Percentiles rank a stretch among this genome's conserved stretches.
Conservation (phyloP, 352 stramenopile genomes). For the Blastocystis sp. region DNA sequence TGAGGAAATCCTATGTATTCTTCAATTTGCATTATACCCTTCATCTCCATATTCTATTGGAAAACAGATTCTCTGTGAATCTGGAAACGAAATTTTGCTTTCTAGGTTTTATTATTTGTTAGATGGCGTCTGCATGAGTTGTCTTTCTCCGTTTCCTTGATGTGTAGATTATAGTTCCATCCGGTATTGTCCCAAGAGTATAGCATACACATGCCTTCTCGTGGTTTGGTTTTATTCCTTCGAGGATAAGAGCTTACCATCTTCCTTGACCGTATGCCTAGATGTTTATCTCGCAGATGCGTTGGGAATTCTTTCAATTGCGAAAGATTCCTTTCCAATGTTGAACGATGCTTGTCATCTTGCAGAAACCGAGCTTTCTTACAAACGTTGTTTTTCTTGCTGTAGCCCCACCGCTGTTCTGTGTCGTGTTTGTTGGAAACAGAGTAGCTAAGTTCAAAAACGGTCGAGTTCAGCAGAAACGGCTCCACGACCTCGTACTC, state of each 20-base stretch:
- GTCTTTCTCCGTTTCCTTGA: neutral
- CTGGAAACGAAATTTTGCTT: neutral
- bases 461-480: neutral
- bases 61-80: neutral
- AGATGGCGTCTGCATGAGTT: slow-evolving; percentile 2
- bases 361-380: neutral
- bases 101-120: neutral
- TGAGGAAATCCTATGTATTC: neutral
- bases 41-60: neutral
- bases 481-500: neutral
- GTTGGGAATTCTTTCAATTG: neutral
- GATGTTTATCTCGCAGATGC: neutral
- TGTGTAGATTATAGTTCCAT: neutral
- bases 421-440: neutral
- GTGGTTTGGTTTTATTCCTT: neutral
- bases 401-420: neutral
- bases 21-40: neutral
- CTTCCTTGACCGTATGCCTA: neutral
- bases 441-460: neutral
- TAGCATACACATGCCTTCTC: neutral
- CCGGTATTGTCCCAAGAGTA: neutral
- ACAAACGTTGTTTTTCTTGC: neutral
- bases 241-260: neutral
- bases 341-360: neutral
- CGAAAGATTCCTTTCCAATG: neutral